Evolutionary conservation across 192 early-diverging fungal species (phyloP), one percentile per base, ranked within the genome.

Genomic region (Linnemannia schmuckeri): DNA sequence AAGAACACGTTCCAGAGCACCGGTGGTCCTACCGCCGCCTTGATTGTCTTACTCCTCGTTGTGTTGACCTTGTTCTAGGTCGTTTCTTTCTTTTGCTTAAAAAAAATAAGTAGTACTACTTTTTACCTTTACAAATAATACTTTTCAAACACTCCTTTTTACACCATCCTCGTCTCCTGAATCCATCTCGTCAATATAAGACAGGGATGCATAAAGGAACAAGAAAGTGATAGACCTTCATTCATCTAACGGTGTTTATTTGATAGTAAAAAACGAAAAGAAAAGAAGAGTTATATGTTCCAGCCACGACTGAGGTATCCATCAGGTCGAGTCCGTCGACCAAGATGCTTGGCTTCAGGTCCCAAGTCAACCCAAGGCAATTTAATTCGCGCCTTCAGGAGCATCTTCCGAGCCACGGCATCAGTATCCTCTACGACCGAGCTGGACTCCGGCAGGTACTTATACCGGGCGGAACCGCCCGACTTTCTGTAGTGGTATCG

Each of bases 301-400:
- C 78, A 79, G 6, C 61, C 57, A 66, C 77, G 63, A 46, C 57
- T 70, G 5, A 73, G 38, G 55, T 75, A 79, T 22, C 52, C 68
- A 17, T 68, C 69, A 12, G 78, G 74, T 35, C 37, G 78, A 9
- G 30, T 27, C 10, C 77, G 47, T 22, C 49, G 37, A 40, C 68
- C 83, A 5, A 79, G 57, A 68, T 85, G 74, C 37, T 73, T 70
- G 4, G 83, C 78, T 27, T 85, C 78, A 2, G 77, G 77, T 0
- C 83, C 78, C 7, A 85, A 47, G 9, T 85, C 83, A 40, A 85
- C 41, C 77, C 78, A 80, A 0, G 83, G 78, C 42, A 79, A 15
- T 42, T 80, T 70, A 22, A 85, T 18, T 12, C 42, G 44, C n/a
- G 77, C 77, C 57, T 70, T 75, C 54, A 80, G 8, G 15, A 85